Evolutionary conservation across 2,329 filamentous ascomycete species (phyloP), one percentile per base, ranked within the genome.

Genomic region (Aureobasidium namibiae): DNA sequence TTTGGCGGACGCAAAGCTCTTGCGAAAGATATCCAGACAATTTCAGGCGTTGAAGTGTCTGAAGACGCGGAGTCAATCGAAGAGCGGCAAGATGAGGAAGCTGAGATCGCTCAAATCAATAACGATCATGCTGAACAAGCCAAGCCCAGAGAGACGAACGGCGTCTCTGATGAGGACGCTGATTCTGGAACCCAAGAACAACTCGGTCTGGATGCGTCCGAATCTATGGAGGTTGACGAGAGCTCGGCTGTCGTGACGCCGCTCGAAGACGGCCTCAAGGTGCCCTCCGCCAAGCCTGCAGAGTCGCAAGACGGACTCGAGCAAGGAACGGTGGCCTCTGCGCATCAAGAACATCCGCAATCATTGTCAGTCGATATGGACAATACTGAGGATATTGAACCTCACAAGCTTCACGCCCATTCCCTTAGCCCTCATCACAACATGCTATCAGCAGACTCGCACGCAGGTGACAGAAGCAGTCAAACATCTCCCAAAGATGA

Each of bases 11-110:
- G 62, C 4, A 61, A 59, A 41, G 34, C 44, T 36, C 53, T 63
- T n/a, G 50, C 62, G 26, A 64, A 67, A 57, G 65, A 61, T 39
- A 65, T 60, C 29, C 64, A 66, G 29, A 64, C 68, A 18, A 66
- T 73, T 23, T 6, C 13, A 41, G 68, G 56, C 29, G 68, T 65
- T 56, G 61, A 66, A 34, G 64, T 63, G 44, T 61, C 63, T 11
- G 61, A 69, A 34, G 66, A 67, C n/a, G 29, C 14, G 3, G 68
- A 72, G 18, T 65, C 65, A 14, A 34, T 29, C 7, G 29, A 26
- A 18, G 42, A 53, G 18, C 48, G 29, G 16, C 60, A 56, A 23
- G 18, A 39, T 26, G 21, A 39, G 13, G 34, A 24, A 31, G 21
- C 14, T 24, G 36, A 13, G 10, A 16, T 21, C 9, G 34, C n/a